Evolutionary conservation across 1,139 yeast genomes (phyloP).

Genomic region (Zygosaccharomyces sapae): DNA sequence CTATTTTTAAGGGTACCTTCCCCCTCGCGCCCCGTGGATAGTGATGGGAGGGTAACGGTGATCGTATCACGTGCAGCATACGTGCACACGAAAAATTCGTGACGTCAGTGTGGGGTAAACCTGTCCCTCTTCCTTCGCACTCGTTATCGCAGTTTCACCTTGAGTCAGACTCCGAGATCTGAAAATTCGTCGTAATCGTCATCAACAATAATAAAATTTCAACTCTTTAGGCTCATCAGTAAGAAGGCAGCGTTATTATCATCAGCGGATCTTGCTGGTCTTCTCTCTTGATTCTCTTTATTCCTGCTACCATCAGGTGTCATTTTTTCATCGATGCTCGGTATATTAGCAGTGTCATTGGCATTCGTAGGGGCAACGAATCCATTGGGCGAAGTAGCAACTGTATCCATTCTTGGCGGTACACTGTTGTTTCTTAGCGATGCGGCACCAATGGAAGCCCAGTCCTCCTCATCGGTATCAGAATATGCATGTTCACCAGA

Average conservation of each 20-base stretch:
- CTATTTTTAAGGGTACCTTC: too few species aligned
- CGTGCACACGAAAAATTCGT: background rate
- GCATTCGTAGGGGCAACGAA: conserved; percentile 15
- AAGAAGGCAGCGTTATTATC: conserved; percentile 32
- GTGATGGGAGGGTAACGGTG: background rate
- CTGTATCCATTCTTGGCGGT: conserved; percentile 18
- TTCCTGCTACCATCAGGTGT: conserved; percentile 10
- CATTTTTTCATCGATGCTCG: conserved; percentile 10
- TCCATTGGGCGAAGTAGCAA: conserved; percentile 22
- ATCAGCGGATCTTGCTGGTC: conserved; percentile 14
- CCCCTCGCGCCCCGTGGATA: too few species aligned
- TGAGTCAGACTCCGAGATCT: background rate
- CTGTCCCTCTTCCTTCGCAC: background rate
- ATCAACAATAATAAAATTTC: background rate
- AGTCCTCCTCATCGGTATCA: conserved; percentile 91
- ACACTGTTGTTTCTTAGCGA: conserved; percentile 42
- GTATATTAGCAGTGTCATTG: conserved; percentile 9
- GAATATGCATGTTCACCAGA: conserved; percentile 24
- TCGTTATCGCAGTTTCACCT: too few species aligned
- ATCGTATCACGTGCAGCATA: too few species aligned
- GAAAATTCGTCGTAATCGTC: background rate
- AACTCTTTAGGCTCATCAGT: conserved; percentile 29
- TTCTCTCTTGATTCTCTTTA: conserved; percentile 7
- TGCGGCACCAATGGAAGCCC: conserved; percentile 86
- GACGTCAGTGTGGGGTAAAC: background rate